phyloP scores from a whole-genome alignment of 1,139 yeast genomes.

The Debaryomyces singareniensis region DNA sequence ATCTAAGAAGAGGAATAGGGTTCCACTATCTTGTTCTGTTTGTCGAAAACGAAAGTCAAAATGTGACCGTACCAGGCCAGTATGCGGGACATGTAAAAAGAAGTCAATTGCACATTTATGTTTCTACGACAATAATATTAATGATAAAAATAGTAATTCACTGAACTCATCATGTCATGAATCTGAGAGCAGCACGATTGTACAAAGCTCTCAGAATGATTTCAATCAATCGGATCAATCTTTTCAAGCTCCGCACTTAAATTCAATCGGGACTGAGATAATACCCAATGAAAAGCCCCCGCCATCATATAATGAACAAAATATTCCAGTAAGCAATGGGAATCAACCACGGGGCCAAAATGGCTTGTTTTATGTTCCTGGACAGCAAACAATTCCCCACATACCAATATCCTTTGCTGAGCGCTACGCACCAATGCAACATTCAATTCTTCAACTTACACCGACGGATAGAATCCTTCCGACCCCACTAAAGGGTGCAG shows the following conservation, averaged over 20 bases:
- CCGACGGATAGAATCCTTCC: too few species aligned
- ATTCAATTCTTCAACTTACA: background rate
- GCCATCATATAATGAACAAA: slow-evolving; percentile 1
- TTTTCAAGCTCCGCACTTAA: background rate
- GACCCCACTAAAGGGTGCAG: background rate
- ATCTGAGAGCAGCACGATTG: slow-evolving; percentile 4
- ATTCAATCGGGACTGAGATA: background rate
- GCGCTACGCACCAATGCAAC: too few species aligned
- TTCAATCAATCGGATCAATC: too few species aligned
- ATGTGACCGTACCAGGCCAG: slow-evolving; percentile 63
- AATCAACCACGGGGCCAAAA: background rate
- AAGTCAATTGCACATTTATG: slow-evolving; percentile 73
- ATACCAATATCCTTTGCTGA: background rate
- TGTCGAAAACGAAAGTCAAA: slow-evolving; percentile 41
- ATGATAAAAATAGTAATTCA: slow-evolving; percentile 1
- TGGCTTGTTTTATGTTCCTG: too few species aligned
- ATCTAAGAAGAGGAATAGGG: slow-evolving; percentile 29
- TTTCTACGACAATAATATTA: slow-evolving; percentile 40
- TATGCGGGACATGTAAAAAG: slow-evolving; percentile 66
- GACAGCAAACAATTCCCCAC: too few species aligned
- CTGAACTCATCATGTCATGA: slow-evolving; percentile 4
- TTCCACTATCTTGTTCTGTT: slow-evolving; percentile 42
- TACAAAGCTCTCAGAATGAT: slow-evolving; percentile 1
- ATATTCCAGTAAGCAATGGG: background rate
- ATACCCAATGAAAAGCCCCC: background rate